Evolutionary conservation across 2,329 filamentous ascomycete species (phyloP).

Genomic region (Calycina herbarum): DNA sequence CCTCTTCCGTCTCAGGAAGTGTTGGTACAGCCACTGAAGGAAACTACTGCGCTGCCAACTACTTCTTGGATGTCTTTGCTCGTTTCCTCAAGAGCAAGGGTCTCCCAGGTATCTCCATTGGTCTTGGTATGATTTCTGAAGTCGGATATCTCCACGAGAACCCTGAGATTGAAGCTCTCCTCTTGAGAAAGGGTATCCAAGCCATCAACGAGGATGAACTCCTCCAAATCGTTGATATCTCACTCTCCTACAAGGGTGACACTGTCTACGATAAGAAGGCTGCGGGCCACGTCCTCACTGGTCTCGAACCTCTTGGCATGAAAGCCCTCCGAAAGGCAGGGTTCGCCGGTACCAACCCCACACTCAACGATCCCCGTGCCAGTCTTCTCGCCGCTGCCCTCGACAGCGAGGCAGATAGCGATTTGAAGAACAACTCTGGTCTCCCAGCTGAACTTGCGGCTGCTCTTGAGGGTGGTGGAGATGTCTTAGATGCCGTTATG

Average conservation of each 20-base stretch:
- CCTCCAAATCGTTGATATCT: conserved; percentile 17
- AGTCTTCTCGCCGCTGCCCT: conserved; percentile 6
- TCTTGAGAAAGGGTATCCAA: conserved; percentile 41
- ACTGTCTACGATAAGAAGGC: conserved; percentile 5
- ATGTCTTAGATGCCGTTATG: conserved; percentile 3
- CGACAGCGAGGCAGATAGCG: neutral
- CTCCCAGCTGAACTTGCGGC: conserved; percentile 26
- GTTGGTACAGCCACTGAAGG: conserved; percentile 5
- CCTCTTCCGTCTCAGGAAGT: conserved; percentile 9
- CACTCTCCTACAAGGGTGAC: neutral
- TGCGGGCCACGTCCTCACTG: conserved; percentile 16
- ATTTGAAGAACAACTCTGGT: conserved; percentile 23
- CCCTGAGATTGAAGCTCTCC: conserved; percentile 39
- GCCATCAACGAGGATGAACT: conserved; percentile 32
- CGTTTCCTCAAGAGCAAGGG: conserved; percentile 12
- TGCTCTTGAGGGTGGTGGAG: neutral
- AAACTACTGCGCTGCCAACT: conserved; percentile 39
- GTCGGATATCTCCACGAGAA: conserved; percentile 39
- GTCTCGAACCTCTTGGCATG: conserved; percentile 14
- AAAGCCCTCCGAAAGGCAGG: conserved; percentile 11
- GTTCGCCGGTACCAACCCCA: conserved; percentile 11
- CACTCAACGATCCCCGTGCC: conserved; percentile 10
- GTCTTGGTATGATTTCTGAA: conserved; percentile 22
- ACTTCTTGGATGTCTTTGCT: conserved; percentile 35
- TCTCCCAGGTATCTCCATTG: conserved; percentile 15